Evolutionary conservation across 2,329 filamentous ascomycete genomes (phyloP), one percentile per base, ranked within the genome.

Genomic region (Xylaria hypoxylon): DNA sequence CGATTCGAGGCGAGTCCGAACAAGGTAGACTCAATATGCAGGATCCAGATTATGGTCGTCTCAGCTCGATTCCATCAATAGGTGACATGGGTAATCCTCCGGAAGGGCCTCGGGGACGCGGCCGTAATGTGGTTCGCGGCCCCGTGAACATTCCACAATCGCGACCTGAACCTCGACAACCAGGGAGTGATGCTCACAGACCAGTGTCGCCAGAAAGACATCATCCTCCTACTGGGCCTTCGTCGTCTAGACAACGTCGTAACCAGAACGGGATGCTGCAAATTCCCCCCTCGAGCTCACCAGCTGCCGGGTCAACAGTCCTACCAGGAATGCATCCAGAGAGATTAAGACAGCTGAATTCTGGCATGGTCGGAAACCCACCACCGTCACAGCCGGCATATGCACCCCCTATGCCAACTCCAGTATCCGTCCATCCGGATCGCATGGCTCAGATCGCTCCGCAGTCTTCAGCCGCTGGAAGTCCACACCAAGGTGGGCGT

Each of bases 11-110:
- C 1, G 87, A 89, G 33, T 71, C 79, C 2, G 85, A 88, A 51
- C 83, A 86, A 70, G 81, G 82, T 42, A 80, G 84, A 68, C 71
- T 83, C 22, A 81, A 80, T 61, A 84, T 86, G 67, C 84, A 88
- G 69, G 88, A 90, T 74, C 85, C 86, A 17, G 88, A 86, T 62
- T 90, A 90, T 71, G 88, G 88, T 31, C 86, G 88, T 2, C 80
- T 90, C 53, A 89, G 87, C 68, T 79, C 84, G 1, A 82, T 85
- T 56, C 80, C 83, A 55, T 80, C 81, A 26, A 76, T 81, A 35
- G 72, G 73, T 31, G 82, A 76, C 77, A 80, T 71, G 45, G 59
- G 67, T 28, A 82, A 79, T 45, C 77, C 85, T 45, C 87, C 87
- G 3, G 84, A 84, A n/a, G 88, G 86, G 1, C 87, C 87, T 17